Evolutionary conservation across 495 filamentous ascomycete genomes (phyloP).

Genomic region (Penicillium daleae): DNA sequence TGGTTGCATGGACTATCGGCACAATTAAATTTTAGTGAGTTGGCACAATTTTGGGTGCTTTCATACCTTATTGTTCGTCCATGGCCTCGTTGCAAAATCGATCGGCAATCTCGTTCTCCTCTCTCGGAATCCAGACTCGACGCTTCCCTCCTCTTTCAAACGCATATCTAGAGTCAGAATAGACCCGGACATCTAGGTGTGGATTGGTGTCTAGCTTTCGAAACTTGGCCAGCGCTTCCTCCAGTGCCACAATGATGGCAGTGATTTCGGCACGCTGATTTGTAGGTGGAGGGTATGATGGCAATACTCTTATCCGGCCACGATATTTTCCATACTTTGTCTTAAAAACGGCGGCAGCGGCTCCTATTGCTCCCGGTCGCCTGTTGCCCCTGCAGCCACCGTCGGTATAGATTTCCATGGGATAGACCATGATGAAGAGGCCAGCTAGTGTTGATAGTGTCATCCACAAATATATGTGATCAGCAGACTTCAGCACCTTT

Average conservation of each 20-base stretch:
- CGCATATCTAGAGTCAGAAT: conserved; percentile 10
- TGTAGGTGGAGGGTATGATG: conserved; percentile 31
- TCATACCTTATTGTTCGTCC: background rate
- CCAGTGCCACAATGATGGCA: conserved; percentile 43
- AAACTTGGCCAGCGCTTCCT: conserved; percentile 35
- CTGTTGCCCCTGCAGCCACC: conserved; percentile 46
- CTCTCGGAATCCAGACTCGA: conserved; percentile 24
- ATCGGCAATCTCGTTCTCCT: background rate
- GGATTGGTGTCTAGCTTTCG: conserved; percentile 12
- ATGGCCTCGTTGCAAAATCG: background rate
- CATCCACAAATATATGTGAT: background rate
- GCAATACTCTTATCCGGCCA: conserved; percentile 5
- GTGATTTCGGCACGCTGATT: conserved; percentile 46
- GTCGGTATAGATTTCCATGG: conserved; percentile 43
- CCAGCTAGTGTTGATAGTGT: background rate
- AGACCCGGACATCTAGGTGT: background rate
- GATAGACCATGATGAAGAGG: conserved; percentile 38
- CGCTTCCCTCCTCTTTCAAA: conserved; percentile 28
- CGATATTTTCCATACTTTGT: background rate
- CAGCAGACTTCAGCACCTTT: background rate
- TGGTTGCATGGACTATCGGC: too few relatives aligned
- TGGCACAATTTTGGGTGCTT: too few relatives aligned
- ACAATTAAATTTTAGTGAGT: too few relatives aligned
- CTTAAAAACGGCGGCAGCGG: conserved; percentile 39
- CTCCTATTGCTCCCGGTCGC: conserved; percentile 28